phyloP scores from a whole-genome alignment of 768 basidiomycete genomes.

The Trametopsis cervina region DNA sequence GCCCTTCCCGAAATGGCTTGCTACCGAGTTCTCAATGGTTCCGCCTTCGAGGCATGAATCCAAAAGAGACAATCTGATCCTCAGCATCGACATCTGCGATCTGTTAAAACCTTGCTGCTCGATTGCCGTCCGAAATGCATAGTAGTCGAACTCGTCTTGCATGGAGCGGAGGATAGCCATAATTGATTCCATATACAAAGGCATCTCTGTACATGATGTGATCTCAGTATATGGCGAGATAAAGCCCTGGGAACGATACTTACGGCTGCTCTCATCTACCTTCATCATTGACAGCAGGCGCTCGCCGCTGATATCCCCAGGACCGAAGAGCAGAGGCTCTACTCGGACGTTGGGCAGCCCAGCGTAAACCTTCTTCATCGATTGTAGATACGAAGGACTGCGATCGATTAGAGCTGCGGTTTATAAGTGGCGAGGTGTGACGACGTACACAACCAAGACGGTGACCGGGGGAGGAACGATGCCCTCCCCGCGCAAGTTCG shows the following conservation, averaged over 20 bases:
- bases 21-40: conserved; percentile 1
- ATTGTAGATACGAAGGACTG: conserved; percentile 41
- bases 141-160: conserved; percentile 51
- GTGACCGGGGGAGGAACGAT: conserved; percentile 36
- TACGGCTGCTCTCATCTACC: conserved; percentile 35
- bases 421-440: neutral
- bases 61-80: conserved; percentile 57
- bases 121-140: conserved; percentile 41
- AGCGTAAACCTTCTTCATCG: conserved; percentile 48
- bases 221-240: conserved; percentile 23
- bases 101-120: conserved; percentile 49
- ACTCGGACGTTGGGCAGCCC: conserved; percentile 41
- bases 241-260: conserved; percentile 55
- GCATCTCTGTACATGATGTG: conserved; percentile 15
- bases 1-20: conserved; percentile 43
- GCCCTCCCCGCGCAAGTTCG: conserved; percentile 18
- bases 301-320: conserved; percentile 53
- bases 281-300: conserved; percentile 68
- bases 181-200: conserved; percentile 54
- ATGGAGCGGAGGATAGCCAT: conserved; percentile 54
- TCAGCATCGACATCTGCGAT: conserved; percentile 44
- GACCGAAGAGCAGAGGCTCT: conserved; percentile 43
- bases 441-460: conserved; percentile 32
- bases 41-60: conserved; percentile 46
- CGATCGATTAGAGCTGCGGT: neutral